Conservation (phyloP, 2,329 filamentous ascomycete genomes). For the Colletotrichum sp. region DNA sequence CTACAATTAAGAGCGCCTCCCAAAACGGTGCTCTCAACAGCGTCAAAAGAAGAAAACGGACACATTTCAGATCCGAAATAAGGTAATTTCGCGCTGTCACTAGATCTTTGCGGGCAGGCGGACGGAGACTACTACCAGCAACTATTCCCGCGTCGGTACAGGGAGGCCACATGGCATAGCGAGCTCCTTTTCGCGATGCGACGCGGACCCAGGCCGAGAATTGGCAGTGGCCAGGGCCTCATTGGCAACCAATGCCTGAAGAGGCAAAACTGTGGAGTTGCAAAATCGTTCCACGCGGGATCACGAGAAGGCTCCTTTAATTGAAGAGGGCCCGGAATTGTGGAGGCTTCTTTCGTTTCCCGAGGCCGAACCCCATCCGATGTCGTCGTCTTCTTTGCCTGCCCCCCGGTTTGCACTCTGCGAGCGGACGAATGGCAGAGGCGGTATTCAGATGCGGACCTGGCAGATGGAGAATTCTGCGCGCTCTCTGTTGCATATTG, state of each 20-base stretch:
- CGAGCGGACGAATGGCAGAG: neutral
- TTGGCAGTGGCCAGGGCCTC: neutral
- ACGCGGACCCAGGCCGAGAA: conserved; percentile 1
- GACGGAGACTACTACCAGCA: neutral
- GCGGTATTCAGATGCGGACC: neutral
- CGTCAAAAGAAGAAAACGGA: neutral
- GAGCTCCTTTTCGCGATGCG: conserved; percentile 6
- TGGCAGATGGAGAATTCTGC: conserved; percentile 1
- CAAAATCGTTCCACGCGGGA: conserved; percentile 18
- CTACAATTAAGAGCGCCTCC: neutral
- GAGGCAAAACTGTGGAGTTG: conserved; percentile 18
- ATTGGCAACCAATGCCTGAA: conserved; percentile 6
- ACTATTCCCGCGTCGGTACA: conserved; percentile 11
- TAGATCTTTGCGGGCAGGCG: conserved; percentile 9
- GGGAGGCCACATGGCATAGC: conserved; percentile 19
- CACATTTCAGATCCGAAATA: conserved; percentile 12
- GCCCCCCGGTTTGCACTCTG: neutral
- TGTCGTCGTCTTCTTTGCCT: conserved; percentile 8
- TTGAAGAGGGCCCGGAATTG: conserved; percentile 10
- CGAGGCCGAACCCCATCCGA: neutral
- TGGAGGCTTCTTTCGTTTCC: conserved; percentile 13
- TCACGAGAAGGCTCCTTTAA: conserved; percentile 13
- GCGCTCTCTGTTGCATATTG: neutral
- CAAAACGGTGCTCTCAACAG: neutral
- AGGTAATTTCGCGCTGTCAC: conserved; percentile 13